Conservation (phyloP, 1,284 basidiomycete genomes). For the Cryptococcus sp. region DNA sequence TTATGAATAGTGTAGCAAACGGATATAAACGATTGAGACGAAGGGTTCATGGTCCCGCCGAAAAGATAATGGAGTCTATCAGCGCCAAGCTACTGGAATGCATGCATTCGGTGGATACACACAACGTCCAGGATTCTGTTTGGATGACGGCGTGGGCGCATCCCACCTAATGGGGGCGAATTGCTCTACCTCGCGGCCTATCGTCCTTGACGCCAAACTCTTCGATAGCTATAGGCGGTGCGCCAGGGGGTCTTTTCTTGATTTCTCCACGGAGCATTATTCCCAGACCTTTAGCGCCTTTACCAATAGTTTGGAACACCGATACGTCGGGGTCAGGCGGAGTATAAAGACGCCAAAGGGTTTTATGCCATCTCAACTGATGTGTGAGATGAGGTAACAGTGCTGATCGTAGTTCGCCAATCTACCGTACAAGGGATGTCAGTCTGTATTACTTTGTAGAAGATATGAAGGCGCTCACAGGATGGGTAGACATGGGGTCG, state of each 20-base stretch:
- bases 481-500: slow-evolving; percentile 48
- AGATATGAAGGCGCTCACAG: slow-evolving; percentile 24
- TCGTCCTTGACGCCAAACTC: slow-evolving; percentile 44
- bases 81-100: too few species aligned
- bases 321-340: slow-evolving; percentile 34
- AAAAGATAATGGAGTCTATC: too few species aligned
- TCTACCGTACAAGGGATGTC: slow-evolving; percentile 10
- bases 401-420: slow-evolving; percentile 34
- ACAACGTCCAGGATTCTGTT: neutral
- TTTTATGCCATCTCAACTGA: slow-evolving; percentile 51
- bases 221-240: slow-evolving; percentile 32
- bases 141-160: too few species aligned
- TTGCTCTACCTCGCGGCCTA: slow-evolving; percentile 10
- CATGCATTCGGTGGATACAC: too few species aligned
- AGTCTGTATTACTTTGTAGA: neutral
- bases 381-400: slow-evolving; percentile 46
- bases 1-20: too few species aligned
- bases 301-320: slow-evolving; percentile 46
- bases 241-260: slow-evolving; percentile 33
- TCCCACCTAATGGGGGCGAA: too few species aligned
- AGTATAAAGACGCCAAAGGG: slow-evolving; percentile 40
- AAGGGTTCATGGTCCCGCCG: too few species aligned
- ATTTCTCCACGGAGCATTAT: slow-evolving; percentile 51
- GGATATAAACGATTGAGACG: too few species aligned
- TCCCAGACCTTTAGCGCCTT: slow-evolving; percentile 50